Conservation (phyloP, 2,329 filamentous ascomycete species). For the Hypoxylon sp. region DNA sequence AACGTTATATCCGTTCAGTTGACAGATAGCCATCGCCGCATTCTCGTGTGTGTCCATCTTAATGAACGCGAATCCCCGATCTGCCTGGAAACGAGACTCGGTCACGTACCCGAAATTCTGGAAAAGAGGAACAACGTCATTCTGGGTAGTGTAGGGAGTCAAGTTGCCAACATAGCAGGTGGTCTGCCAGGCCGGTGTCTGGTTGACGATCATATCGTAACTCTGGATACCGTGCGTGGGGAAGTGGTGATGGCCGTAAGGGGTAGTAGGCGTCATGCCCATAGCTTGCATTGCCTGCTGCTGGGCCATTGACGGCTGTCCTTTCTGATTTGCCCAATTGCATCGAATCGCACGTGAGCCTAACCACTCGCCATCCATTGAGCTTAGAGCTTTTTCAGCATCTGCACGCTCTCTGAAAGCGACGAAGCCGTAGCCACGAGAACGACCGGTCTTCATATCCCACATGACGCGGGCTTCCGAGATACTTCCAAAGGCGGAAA, state of each 20-base stretch:
- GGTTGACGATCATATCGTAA: conserved; percentile 95
- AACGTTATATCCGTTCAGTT: conserved; percentile 97
- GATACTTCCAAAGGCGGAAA: conserved; percentile 94
- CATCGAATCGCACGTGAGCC: conserved; percentile 97
- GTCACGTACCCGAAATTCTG: conserved; percentile 98
- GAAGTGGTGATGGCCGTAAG: conserved; percentile 97
- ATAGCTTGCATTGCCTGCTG: conserved; percentile 97
- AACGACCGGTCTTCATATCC: conserved; percentile 99
- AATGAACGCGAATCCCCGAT: conserved; percentile 97
- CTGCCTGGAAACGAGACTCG: conserved; percentile 97
- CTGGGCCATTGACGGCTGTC: conserved; percentile 98
- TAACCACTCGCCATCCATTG: conserved; percentile 99
- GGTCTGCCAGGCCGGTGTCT: conserved; percentile 98
- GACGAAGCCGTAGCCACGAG: conserved; percentile 97
- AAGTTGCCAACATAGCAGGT: conserved; percentile 98
- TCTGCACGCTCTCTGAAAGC: conserved; percentile 95
- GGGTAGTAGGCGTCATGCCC: conserved; percentile 97
- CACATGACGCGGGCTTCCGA: conserved; percentile 99
- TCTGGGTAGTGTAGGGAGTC: conserved; percentile 96
- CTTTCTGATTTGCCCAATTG: conserved; percentile 99
- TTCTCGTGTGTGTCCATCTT: conserved; percentile 99
- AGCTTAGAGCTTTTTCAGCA: conserved; percentile 94
- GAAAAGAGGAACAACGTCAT: conserved; percentile 97
- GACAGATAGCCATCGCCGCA: conserved; percentile 97
- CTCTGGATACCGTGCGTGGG: conserved; percentile 96